A percentile compares a stretch with the other conserved stretches of the same genome.
Evolutionary conservation across 345 rosid genomes (phyloP).

Genomic region (Kernera saxatilis): DNA sequence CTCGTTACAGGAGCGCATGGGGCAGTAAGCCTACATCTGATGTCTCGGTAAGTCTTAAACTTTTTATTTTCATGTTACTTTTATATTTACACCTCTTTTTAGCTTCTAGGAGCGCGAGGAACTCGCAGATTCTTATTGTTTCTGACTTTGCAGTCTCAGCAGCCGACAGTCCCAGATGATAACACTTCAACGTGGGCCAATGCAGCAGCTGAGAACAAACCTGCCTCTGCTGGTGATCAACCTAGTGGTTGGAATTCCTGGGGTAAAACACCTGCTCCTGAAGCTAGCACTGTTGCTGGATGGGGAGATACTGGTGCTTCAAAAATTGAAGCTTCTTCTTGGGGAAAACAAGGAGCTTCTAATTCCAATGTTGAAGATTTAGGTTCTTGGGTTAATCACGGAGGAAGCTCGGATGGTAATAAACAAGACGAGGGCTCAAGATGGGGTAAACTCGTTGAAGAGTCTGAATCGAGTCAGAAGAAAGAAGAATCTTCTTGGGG

Average conservation of each 20-base stretch:
- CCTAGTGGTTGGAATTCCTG: conserved; percentile 45
- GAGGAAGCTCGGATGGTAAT: conserved; percentile 18
- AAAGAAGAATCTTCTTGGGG: conserved; percentile 27
- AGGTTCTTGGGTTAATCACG: conserved; percentile 32
- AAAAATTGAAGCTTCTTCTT: conserved; percentile 33
- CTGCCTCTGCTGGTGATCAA: conserved; percentile 34
- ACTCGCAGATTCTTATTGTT: background rate
- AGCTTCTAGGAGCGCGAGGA: background rate
- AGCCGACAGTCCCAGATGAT: conserved; percentile 12
- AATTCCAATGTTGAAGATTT: conserved; percentile 28
- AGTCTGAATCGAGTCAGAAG: conserved; percentile 14
- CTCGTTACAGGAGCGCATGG: conserved; percentile 23
- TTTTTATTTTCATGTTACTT: background rate
- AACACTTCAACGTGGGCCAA: conserved; percentile 38
- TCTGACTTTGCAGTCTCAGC: conserved; percentile 16
- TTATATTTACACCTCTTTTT: background rate
- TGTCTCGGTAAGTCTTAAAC: conserved; percentile 3
- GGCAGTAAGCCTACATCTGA: conserved; percentile 28
- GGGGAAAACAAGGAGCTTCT: conserved; percentile 35
- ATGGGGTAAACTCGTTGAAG: conserved; percentile 20
- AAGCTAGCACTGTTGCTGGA: conserved; percentile 40
- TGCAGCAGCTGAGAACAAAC: conserved; percentile 36
- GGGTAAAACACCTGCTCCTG: conserved; percentile 41
- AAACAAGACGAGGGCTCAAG: conserved; percentile 10
- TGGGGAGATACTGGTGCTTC: conserved; percentile 42